phyloP scores from a whole-genome alignment of 2,329 filamentous ascomycete species.

The Juglanconis oblonga region DNA sequence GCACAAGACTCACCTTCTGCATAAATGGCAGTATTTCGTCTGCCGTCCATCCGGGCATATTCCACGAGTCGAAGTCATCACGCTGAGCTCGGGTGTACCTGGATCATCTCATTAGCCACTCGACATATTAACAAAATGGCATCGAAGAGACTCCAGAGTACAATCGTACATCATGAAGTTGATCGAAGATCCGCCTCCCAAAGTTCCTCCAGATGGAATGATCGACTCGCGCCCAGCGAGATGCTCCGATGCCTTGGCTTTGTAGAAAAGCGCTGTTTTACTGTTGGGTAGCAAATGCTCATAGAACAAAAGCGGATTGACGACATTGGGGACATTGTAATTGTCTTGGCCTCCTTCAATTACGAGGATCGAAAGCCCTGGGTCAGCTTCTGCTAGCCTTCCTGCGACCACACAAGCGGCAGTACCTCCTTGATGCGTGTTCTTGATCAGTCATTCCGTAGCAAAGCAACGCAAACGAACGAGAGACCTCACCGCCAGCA shows the following conservation, averaged over 20 bases:
- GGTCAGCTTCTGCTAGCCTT: slow-evolving; percentile 48
- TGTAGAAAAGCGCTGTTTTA: slow-evolving; percentile 45
- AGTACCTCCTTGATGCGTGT: slow-evolving; percentile 35
- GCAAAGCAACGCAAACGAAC: too few species aligned
- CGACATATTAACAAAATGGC: too few species aligned
- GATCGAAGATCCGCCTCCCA: slow-evolving; percentile 51
- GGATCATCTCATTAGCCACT: too few species aligned
- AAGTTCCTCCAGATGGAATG: slow-evolving; percentile 38
- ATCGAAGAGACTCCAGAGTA: background rate
- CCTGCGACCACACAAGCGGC: slow-evolving; percentile 49
- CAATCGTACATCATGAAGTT: slow-evolving; percentile 40
- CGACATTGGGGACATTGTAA: slow-evolving; percentile 46
- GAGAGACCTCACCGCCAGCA: slow-evolving; percentile 19
- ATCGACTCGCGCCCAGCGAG: slow-evolving; percentile 41
- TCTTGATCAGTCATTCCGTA: too few species aligned
- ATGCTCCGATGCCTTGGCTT: slow-evolving; percentile 41
- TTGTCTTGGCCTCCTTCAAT: slow-evolving; percentile 54
- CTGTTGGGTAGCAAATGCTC: slow-evolving; percentile 44
- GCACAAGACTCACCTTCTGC: slow-evolving; percentile 35
- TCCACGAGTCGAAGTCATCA: slow-evolving; percentile 28
- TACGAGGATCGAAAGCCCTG: slow-evolving; percentile 46
- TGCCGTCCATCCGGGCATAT: slow-evolving; percentile 24
- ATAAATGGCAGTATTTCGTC: slow-evolving; percentile 43
- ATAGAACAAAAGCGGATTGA: slow-evolving; percentile 47
- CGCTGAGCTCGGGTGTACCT: slow-evolving; percentile 27